A percentile compares a stretch with the other conserved stretches of the same genome.
phyloP scores from a whole-genome alignment of 2,329 filamentous ascomycete species.

The Cladosporium phlei region DNA sequence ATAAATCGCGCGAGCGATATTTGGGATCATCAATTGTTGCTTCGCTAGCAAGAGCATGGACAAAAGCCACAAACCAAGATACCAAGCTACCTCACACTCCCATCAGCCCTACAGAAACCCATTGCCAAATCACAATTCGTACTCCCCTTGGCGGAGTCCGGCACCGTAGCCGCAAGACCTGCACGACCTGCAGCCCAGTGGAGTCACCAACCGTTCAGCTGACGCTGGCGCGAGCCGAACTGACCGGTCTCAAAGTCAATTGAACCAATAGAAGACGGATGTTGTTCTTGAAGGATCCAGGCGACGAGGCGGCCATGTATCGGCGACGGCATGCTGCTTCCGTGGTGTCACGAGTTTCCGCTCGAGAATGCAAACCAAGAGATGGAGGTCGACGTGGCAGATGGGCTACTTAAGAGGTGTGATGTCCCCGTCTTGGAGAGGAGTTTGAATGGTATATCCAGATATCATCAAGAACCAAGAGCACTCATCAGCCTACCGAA shows the following conservation, averaged over 20 bases:
- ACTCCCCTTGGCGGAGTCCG: slow-evolving; percentile 10
- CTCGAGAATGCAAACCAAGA: neutral
- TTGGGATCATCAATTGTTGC: no score
- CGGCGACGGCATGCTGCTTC: slow-evolving; percentile 12
- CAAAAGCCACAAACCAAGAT: no score
- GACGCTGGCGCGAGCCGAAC: no score
- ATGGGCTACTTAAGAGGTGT: neutral
- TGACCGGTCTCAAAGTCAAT: slow-evolving; percentile 6
- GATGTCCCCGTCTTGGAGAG: neutral
- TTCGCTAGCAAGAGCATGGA: no score
- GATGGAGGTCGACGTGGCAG: neutral
- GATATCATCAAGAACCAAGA: neutral
- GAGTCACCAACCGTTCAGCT: slow-evolving; percentile 7
- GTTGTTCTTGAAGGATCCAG: neutral
- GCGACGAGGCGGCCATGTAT: slow-evolving; percentile 10
- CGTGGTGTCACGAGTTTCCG: slow-evolving; percentile 3
- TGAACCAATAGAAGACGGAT: neutral
- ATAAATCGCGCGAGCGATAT: no score
- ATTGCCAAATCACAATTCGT: slow-evolving; percentile 11
- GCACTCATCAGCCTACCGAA: neutral
- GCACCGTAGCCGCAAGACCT: slow-evolving; percentile 6
- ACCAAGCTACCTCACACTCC: neutral
- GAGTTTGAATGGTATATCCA: neutral
- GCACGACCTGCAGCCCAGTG: slow-evolving; percentile 8
- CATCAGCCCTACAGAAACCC: slow-evolving; percentile 8